Evolutionary conservation across 495 filamentous ascomycete species (phyloP).

Genomic region (Endocarpon pusillum): DNA sequence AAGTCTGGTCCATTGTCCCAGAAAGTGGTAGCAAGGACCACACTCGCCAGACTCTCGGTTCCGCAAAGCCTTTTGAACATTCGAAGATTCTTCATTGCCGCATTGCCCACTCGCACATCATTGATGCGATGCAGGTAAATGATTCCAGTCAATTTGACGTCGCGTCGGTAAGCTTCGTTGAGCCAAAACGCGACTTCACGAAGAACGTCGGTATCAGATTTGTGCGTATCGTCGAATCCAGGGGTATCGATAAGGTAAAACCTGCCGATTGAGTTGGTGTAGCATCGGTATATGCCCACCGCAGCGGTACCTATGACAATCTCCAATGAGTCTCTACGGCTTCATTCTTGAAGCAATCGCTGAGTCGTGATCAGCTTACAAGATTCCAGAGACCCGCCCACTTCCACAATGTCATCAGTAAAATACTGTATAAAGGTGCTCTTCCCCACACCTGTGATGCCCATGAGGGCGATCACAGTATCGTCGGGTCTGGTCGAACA

Average conservation of each 20-base stretch:
- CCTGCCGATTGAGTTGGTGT: slow-evolving; percentile 1
- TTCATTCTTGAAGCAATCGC: too few relatives aligned
- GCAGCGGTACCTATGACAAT: slow-evolving; percentile 1
- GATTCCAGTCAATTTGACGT: slow-evolving; percentile 14
- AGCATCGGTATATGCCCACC: slow-evolving; percentile 2
- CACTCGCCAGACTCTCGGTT: slow-evolving; percentile 15
- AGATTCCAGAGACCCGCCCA: slow-evolving; percentile 12
- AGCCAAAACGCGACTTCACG: slow-evolving; percentile 18
- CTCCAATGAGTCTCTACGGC: too few relatives aligned
- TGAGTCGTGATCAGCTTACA: too few relatives aligned
- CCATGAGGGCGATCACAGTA: slow-evolving; percentile 25
- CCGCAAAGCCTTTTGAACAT: slow-evolving; percentile 31
- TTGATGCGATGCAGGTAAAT: slow-evolving; percentile 30
- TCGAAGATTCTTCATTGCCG: slow-evolving; percentile 21
- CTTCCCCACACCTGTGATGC: slow-evolving; percentile 25
- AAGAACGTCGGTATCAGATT: slow-evolving; percentile 21
- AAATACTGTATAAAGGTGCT: slow-evolving; percentile 20
- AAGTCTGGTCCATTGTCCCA: slow-evolving; percentile 20
- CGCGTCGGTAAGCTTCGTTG: slow-evolving; percentile 4
- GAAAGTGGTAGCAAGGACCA: slow-evolving; percentile 27
- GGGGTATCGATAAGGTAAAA: slow-evolving; percentile 25
- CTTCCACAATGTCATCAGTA: slow-evolving; percentile 8
- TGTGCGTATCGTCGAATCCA: slow-evolving; percentile 25
- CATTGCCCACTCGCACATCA: slow-evolving; percentile 20
- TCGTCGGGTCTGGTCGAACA: slow-evolving; percentile 7